These are phyloP conservation scores for Solanum corneliomulleri DNA, from an alignment of 257 asterid species.

Conservation along the genomic window DNA sequence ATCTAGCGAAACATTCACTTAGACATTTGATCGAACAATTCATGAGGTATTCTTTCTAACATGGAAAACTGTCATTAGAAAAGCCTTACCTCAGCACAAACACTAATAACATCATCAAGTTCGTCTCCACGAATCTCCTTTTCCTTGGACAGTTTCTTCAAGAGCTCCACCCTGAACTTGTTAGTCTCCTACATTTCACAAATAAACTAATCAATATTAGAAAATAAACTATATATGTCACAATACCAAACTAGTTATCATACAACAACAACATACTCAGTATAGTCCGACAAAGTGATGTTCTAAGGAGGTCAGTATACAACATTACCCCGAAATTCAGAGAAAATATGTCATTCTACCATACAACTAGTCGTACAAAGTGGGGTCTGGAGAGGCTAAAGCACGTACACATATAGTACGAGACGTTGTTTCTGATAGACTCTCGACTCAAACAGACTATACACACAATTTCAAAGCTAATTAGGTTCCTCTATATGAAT, in stretches of 20 bases:
- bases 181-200: constrained; percentile 30
- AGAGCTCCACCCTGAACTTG: constrained; percentile 46
- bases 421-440: background rate
- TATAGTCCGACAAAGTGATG: background rate
- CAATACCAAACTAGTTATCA: background rate
- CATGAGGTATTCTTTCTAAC: background rate
- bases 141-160: constrained; percentile 36
- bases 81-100: constrained; percentile 30
- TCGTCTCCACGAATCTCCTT: constrained; percentile 36
- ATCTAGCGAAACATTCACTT: background rate
- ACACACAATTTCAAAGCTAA: background rate
- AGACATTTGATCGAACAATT: background rate
- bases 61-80: background rate
- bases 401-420: background rate
- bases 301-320: background rate
- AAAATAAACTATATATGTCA: background rate
- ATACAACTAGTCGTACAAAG: background rate
- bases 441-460: background rate
- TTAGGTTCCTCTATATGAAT: background rate
- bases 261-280: background rate
- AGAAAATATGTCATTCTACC: background rate
- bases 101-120: constrained; percentile 35
- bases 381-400: background rate
- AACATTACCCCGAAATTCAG: background rate
- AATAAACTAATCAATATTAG: background rate